Evolutionary conservation across 805 yeast species (phyloP).

Genomic region (Pichia gijzeniarum): DNA sequence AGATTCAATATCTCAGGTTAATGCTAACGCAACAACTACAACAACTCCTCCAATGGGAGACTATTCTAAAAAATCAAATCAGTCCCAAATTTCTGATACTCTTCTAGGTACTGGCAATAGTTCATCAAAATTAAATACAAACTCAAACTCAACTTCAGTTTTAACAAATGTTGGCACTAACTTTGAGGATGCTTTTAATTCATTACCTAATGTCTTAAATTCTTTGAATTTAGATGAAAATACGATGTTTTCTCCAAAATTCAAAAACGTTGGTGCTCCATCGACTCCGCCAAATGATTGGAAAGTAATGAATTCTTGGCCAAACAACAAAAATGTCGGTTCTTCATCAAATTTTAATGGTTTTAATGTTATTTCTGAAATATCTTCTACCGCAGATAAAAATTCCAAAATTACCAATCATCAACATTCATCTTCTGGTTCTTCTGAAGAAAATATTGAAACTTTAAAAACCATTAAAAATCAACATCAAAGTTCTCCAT

Average conservation of each 20-base stretch:
- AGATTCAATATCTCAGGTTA: slow-evolving; percentile 22
- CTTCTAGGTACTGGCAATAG: not conserved
- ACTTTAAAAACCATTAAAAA: not conserved
- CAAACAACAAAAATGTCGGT: slow-evolving; percentile 4
- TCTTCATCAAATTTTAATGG: slow-evolving; percentile 15
- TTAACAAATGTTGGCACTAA: not conserved
- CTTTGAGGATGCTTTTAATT: slow-evolving; percentile 25
- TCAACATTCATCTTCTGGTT: slow-evolving; percentile 7
- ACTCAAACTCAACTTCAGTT: slow-evolving; percentile 6
- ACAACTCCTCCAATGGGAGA: slow-evolving; percentile 31
- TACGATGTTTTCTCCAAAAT: slow-evolving; percentile 22
- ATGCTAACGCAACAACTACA: slow-evolving; percentile 23
- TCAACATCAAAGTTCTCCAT: slow-evolving; percentile 6
- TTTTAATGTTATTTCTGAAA: slow-evolving; percentile 10
- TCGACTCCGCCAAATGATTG: slow-evolving; percentile 26
- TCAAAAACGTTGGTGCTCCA: slow-evolving; percentile 20
- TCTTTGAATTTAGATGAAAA: slow-evolving; percentile 37
- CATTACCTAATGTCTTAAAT: slow-evolving; percentile 43
- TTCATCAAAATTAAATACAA: not conserved
- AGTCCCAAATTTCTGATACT: slow-evolving; percentile 10
- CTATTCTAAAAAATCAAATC: slow-evolving; percentile 2
- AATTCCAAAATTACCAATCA: slow-evolving; percentile 11
- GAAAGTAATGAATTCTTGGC: slow-evolving; percentile 13
- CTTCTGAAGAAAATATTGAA: slow-evolving; percentile 6
- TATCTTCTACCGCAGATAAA: slow-evolving; percentile 12